Base-by-base conservation (phyloP, 768 basidiomycete species). In the Pleurotus ostreatus region DNA sequence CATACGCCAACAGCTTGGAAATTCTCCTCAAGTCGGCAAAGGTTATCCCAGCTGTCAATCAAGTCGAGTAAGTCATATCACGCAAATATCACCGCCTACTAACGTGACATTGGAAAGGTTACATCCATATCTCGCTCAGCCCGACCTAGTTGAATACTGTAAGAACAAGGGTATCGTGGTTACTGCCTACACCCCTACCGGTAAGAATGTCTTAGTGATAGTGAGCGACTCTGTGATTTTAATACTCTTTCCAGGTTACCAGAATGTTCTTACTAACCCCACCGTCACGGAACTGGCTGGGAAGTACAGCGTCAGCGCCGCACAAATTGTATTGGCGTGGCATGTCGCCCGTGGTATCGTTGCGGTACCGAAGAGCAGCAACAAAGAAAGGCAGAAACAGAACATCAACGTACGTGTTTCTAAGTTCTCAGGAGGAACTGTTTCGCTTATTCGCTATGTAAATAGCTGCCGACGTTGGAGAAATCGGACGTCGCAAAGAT, bases 241-340 rank as follows among this genome's bases (percentile, higher is more conserved):
- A n/a, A 11, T 40, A 40, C 11, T 40, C 39, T 2, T 49, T 6
- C 8, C 59, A 78, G 78, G 77, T 2, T 76, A 76, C 58, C 65
- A 70, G 16, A 67, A 59, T 37, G 76, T 82, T 23, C 75, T 77
- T 6, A 70, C 65, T 18, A 77, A 84, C 60, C 78, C 78, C 0
- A 59, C 72, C 5, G 74, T 82, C 41, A 59, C 66, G 16, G 65
- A 70, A 40, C 63, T 84, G 4, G 78, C 82, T 6, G 60, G 68
- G 55, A 82, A 81, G 57, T 76, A 82, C 63, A 70, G 70, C 3
- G 77, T 70, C 3, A 66, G 72, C 0, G 67, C 79, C 1, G 77
- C 72, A 2, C 80, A 82, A 63, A 66, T 84, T 39, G 73, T 75
- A 22, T 65, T 84, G 6, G 75, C 77, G 0, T 84, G 82, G 82